Evolutionary conservation across 2,329 filamentous ascomycete species (phyloP), one percentile per base, ranked within the genome.

Genomic region (Cytospora mali): DNA sequence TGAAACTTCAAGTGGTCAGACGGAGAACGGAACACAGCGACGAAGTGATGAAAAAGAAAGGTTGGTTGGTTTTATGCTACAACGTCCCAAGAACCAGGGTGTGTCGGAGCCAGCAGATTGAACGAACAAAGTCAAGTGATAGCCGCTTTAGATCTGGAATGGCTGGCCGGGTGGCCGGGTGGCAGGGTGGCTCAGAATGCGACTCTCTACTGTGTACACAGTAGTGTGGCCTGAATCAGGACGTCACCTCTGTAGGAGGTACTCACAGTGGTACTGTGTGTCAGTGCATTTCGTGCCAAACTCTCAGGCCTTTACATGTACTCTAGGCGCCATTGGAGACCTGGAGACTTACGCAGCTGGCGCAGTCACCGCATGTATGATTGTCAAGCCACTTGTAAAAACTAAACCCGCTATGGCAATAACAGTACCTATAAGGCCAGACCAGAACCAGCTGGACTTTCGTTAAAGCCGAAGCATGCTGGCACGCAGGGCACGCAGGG

Each of bases 1-100:
- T 54, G 35, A 60, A 60, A 60, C 58, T 49, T 54, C 35, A 13
- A 54, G 27, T 54, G 35, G 50, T 13, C 58, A 60, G 58, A 23
- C 50, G 50, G 50, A 53, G 50, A 18, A 59, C 49, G 57, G 57
- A 53, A 33, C 18, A 39, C 35, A 29, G 57, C 21, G 49, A 28
- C 51, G 46, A 53, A 31, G 57, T 23, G 29, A 58, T 31, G 55
- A n/a, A 39, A 48, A 49, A 59, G 46, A 39, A 46, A 53, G 49
- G 49, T 35, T 13, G 49, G 57, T 59, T 52, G 57, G 57, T 46
- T 59, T 59, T 59, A 59, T 52, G 57, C 14, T 14, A 39, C 35
- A 39, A n/a, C n/a, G 35, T 39, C 35, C 35, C 14, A 18, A 39
- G 13, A 39, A 18, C 35, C 35, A 39, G 35, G 35, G 35, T 39